Evolutionary conservation across 2,329 filamentous ascomycete species (phyloP), one percentile per base, ranked within the genome.

Genomic region (Gliomastix tumulicola): DNA sequence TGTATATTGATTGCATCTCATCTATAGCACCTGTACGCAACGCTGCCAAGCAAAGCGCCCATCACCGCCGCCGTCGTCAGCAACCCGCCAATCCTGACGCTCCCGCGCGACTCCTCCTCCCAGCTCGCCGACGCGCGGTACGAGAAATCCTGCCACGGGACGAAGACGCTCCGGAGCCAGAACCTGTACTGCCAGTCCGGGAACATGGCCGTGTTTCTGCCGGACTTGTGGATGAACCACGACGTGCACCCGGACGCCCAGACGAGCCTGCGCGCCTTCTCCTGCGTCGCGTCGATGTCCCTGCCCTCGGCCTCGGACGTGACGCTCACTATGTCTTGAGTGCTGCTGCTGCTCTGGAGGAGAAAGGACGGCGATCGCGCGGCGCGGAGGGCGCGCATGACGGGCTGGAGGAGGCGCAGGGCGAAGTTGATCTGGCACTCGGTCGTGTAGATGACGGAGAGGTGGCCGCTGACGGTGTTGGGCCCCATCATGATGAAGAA

Each of bases 191-290:
- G 68, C 57, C 63, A 72, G 34, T 71, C 65, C 0, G 69, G 69
- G 43, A 70, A 74, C 59, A 74, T 68, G 45, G 66, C 66, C 0
- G 65, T 68, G 41, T 74, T 75, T 32, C 63, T 54, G 0, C 62
- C 60, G 0, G 67, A 68, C 31, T 57, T 58, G 40, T 74, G 64
- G 3, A 75, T 55, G 5, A 63, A 69, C 71, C 70, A 75, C 12
- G 61, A 67, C 2, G 62, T 65, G 42, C 71, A 75, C 1, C 70
- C 69, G 2, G 60, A 62, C 0, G 59, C 50, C 66, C 67, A 74
- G 1, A 74, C 69, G 2, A 72, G 47, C 23, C 54, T 53, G 31
- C 54, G 62, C 0, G 63, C 59, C 36, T 60, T 58, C 1, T 44
- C 32, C 35, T 74, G 65, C 19, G 68, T 60, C 47, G 50, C 61